Conservation (phyloP, 352 stramenopile genomes). For the Phytopythium montanum region DNA sequence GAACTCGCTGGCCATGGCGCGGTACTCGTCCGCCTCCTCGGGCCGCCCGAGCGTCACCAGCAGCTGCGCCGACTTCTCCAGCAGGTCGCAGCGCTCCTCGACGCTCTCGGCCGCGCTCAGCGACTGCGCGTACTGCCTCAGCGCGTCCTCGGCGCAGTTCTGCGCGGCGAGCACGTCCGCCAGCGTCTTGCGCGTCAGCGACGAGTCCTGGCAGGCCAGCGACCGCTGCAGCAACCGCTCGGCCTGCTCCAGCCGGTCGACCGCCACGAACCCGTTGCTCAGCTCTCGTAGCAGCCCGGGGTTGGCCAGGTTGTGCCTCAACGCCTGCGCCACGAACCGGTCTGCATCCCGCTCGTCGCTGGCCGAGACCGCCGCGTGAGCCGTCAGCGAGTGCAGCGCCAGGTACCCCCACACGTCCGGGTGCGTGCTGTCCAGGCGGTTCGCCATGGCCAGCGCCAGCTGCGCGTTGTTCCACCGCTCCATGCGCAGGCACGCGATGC, state of each 20-base stretch:
- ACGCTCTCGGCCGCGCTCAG: constrained; percentile 38
- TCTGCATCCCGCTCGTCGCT: constrained; percentile 41
- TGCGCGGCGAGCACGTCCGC: constrained; percentile 75
- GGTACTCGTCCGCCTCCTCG: constrained; percentile 68
- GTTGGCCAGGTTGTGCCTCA: constrained; percentile 60
- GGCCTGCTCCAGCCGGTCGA: constrained; percentile 71
- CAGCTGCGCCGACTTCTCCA: constrained; percentile 63
- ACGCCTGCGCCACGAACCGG: constrained; percentile 52
- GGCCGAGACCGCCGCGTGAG: constrained; percentile 13
- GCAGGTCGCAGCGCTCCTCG: constrained; percentile 34
- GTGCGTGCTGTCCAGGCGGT: constrained; percentile 60
- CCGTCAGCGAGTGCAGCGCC: constrained; percentile 46
- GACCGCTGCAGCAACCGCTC: constrained; percentile 64
- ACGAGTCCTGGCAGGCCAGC: constrained; percentile 66
- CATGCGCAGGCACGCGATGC: constrained; percentile 61
- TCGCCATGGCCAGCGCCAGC: constrained; percentile 69
- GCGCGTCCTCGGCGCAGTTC: constrained; percentile 72
- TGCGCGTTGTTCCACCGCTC: constrained; percentile 56
- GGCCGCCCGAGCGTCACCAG: constrained; percentile 62
- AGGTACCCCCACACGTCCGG: constrained; percentile 79
- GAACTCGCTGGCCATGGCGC: constrained; percentile 51
- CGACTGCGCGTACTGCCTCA: constrained; percentile 64
- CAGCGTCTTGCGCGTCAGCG: constrained; percentile 69
- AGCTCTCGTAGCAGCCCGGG: constrained; percentile 66
- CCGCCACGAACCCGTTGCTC: constrained; percentile 76